Conservation (phyloP, 805 yeast genomes). For the Suhomyces sp. region DNA sequence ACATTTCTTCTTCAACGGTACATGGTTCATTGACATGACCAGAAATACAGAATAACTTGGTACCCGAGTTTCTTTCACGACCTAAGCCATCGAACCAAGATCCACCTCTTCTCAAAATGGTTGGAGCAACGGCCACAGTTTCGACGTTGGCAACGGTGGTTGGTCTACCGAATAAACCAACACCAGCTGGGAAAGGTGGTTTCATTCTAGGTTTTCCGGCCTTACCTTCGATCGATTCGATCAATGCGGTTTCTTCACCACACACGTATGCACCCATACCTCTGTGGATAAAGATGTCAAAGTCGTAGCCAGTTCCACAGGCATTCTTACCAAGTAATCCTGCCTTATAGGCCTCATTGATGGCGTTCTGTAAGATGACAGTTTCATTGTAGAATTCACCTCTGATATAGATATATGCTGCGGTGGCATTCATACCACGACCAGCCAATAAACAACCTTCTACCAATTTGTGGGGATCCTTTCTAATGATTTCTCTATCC, state of each 20-base stretch:
- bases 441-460: constrained; percentile 92
- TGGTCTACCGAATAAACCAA: constrained; percentile 88
- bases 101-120: constrained; percentile 85
- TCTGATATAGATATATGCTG: constrained; percentile 87
- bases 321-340: constrained; percentile 82
- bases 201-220: constrained; percentile 92
- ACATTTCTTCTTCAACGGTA: constrained; percentile 93
- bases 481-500: constrained; percentile 87
- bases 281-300: constrained; percentile 82
- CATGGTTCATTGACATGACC: constrained; percentile 93
- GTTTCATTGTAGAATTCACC: constrained; percentile 90
- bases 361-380: constrained; percentile 69
- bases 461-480: constrained; percentile 87
- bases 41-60: constrained; percentile 81
- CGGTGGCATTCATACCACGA: constrained; percentile 89
- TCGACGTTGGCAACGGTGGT: constrained; percentile 90
- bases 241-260: constrained; percentile 89
- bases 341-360: constrained; percentile 81
- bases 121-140: constrained; percentile 87
- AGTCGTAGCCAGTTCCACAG: constrained; percentile 83
- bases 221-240: constrained; percentile 87
- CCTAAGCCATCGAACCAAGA: constrained; percentile 85
- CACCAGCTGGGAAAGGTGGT: constrained; percentile 96
- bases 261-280: constrained; percentile 94
- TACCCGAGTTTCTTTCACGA: constrained; percentile 80